Percentiles rank a stretch among this genome's conserved stretches.
Conservation (phyloP, 495 filamentous ascomycete species). For the Chaetomium cochliodes region DNA sequence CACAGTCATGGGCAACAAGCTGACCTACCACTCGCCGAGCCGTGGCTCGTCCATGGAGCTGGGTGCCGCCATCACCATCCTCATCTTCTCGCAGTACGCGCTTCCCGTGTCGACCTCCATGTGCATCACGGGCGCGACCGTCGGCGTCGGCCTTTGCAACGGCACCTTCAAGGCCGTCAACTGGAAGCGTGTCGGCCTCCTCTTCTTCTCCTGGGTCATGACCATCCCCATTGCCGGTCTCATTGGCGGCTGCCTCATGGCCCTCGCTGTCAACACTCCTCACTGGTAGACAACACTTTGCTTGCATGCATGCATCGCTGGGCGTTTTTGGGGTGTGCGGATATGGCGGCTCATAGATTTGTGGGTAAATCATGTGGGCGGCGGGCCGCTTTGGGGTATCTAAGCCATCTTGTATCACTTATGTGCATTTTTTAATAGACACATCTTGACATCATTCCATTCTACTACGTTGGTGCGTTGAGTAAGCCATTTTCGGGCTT, state of each 20-base stretch:
- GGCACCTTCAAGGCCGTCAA: conserved; percentile 58
- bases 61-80: conserved; percentile 65
- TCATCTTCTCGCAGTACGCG: conserved; percentile 39
- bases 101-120: conserved; percentile 62
- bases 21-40: conserved; percentile 67
- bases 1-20: conserved; percentile 59
- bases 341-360: too few species aligned
- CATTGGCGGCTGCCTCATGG: conserved; percentile 58
- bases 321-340: too few species aligned
- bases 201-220: conserved; percentile 57
- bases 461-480: too few species aligned
- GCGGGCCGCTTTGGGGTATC: too few species aligned
- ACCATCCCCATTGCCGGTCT: conserved; percentile 59
- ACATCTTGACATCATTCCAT: too few species aligned
- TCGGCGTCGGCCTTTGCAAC: conserved; percentile 64
- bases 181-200: conserved; percentile 57
- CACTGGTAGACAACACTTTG: conserved; percentile 27
- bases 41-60: conserved; percentile 64
- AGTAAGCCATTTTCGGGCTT: too few species aligned
- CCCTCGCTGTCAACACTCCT: conserved; percentile 58
- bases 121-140: conserved; percentile 62
- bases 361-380: too few species aligned
- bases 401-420: too few species aligned
- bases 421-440: too few species aligned
- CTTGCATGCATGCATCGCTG: neutral